A percentile compares a stretch with the other conserved stretches of the same genome.
These are phyloP conservation scores for Tetrapisispora iriomotensis DNA, from an alignment of 805 yeast genomes.

Conservation along the genomic window DNA sequence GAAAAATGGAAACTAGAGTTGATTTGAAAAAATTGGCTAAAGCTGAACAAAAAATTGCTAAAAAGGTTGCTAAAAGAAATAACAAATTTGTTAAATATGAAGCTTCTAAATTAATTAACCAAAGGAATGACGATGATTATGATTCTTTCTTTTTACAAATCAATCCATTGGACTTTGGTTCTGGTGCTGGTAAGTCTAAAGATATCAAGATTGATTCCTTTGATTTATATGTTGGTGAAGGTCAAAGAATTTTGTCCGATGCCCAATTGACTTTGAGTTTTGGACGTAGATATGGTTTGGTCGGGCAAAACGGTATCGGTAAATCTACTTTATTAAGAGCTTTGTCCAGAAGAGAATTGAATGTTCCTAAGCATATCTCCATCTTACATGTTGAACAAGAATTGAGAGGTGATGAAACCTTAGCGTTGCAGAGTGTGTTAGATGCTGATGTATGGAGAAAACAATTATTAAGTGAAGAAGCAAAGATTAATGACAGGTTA, in stretches of 20 bases:
- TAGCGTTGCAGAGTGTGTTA: slow-evolving; percentile 88
- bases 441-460: slow-evolving; percentile 99
- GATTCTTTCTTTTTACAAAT: slow-evolving; percentile 92
- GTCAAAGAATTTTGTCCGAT: slow-evolving; percentile 83
- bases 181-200: slow-evolving; percentile 91
- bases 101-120: slow-evolving; percentile 80
- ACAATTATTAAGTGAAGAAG: slow-evolving; percentile 68
- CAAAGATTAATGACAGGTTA: slow-evolving; percentile 61
- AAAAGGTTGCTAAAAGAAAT: slow-evolving; percentile 83
- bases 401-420: slow-evolving; percentile 82
- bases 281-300: slow-evolving; percentile 94
- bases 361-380: slow-evolving; percentile 91
- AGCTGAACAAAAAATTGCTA: slow-evolving; percentile 95
- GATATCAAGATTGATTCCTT: slow-evolving; percentile 89
- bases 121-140: slow-evolving; percentile 59
- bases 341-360: slow-evolving; percentile 82
- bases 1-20: slow-evolving; percentile 86
- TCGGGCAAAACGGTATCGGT: slow-evolving; percentile 99
- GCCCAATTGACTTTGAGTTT: slow-evolving; percentile 77
- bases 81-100: slow-evolving; percentile 81
- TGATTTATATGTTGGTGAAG: slow-evolving; percentile 92
- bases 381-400: slow-evolving; percentile 97
- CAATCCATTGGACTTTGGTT: slow-evolving; percentile 86
- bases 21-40: slow-evolving; percentile 94
- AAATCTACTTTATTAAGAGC: slow-evolving; percentile 90